Percentiles rank a stretch among this genome's conserved stretches.
phyloP scores from a whole-genome alignment of 768 basidiomycete genomes.

The Phaffia australis region DNA sequence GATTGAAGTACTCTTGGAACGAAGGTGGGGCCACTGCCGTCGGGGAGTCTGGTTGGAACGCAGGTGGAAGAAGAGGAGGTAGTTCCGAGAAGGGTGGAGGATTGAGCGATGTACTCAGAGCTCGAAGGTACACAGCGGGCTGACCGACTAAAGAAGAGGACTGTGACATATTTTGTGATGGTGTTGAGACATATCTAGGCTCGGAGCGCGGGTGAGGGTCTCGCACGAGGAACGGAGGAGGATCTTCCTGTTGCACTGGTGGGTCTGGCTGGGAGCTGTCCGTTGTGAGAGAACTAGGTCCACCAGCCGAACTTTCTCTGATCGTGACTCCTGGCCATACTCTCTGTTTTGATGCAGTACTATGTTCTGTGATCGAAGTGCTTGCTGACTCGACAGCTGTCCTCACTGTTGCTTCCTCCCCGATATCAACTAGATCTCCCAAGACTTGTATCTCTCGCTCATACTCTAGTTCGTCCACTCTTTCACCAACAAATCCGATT shows the following conservation, averaged over 20 bases:
- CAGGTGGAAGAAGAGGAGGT: neutral
- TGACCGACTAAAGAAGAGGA: neutral
- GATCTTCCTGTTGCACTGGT: constrained; percentile 7
- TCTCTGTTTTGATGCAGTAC: constrained; percentile 10
- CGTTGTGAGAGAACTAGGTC: neutral
- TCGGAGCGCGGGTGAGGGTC: constrained; percentile 6
- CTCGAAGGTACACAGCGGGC: neutral
- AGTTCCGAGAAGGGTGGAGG: constrained; percentile 25
- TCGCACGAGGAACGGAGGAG: constrained; percentile 12
- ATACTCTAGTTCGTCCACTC: constrained; percentile 13
- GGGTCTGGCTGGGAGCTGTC: neutral
- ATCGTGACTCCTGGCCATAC: constrained; percentile 11
- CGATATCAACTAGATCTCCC: constrained; percentile 10
- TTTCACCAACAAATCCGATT: constrained; percentile 8
- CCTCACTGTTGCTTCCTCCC: neutral
- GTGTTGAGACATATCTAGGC: neutral
- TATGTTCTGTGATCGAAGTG: neutral
- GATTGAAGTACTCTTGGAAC: constrained; percentile 3
- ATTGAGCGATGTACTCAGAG: neutral
- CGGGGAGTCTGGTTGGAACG: neutral
- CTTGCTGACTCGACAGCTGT: neutral
- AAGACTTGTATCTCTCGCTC: constrained; percentile 21
- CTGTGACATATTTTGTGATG: neutral
- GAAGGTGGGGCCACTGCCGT: neutral
- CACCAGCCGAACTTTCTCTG: constrained; percentile 6